Evolutionary conservation across 2,329 filamentous ascomycete species (phyloP).

Genomic region (Phialophora tarda): DNA sequence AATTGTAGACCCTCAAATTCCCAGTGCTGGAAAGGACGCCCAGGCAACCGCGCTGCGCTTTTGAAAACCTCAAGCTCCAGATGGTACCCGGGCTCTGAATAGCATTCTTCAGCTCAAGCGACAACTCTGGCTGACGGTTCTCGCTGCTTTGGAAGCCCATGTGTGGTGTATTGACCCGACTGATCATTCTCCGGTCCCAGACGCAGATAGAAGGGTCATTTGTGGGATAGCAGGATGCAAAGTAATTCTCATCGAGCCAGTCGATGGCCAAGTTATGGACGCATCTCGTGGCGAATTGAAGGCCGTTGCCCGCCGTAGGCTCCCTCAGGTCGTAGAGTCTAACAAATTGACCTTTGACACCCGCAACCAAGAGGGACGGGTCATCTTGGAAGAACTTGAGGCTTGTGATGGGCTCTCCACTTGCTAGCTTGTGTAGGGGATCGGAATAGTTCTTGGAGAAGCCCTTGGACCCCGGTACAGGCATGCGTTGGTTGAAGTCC

Average conservation of each 20-base stretch:
- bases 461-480: constrained; percentile 43
- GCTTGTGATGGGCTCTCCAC: constrained; percentile 67
- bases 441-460: constrained; percentile 43
- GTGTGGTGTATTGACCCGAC: constrained; percentile 45
- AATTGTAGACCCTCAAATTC: constrained; percentile 62
- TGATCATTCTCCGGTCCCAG: constrained; percentile 64
- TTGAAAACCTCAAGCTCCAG: constrained; percentile 68
- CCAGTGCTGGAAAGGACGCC: constrained; percentile 65
- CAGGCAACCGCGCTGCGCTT: constrained; percentile 62
- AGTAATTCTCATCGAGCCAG: constrained; percentile 68
- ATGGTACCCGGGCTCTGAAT: constrained; percentile 60
- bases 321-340: constrained; percentile 67
- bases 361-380: constrained; percentile 65
- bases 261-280: constrained; percentile 70
- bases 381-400: constrained; percentile 67
- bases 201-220: constrained; percentile 65
- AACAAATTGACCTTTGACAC: constrained; percentile 65
- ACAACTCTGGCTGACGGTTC: constrained; percentile 53
- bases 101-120: constrained; percentile 62
- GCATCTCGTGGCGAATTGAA: constrained; percentile 62
- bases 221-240: constrained; percentile 62
- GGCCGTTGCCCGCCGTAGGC: constrained; percentile 42
- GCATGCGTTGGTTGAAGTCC: constrained; percentile 60
- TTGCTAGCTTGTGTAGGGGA: constrained; percentile 65
- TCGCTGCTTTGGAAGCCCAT: constrained; percentile 43